Evolutionary conservation across 2,329 filamentous ascomycete species (phyloP).

Genomic region (Hypocrella siamensis): DNA sequence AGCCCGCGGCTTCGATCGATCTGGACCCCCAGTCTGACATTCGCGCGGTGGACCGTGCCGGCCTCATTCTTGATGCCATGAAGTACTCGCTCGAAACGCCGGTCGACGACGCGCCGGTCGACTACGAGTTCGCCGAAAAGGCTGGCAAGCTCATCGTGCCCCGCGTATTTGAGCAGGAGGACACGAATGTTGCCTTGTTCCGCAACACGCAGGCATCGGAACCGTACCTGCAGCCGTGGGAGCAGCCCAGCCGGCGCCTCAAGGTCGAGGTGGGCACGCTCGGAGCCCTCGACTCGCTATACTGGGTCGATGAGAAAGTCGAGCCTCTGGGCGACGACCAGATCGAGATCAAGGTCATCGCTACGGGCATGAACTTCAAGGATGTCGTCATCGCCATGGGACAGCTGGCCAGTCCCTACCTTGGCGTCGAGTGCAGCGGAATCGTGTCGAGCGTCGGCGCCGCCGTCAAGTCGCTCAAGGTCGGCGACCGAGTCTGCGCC

Average conservation of each 20-base stretch:
- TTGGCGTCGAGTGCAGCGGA: conserved; percentile 11
- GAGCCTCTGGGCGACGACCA: conserved; percentile 16
- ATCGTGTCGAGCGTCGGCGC: conserved; percentile 7
- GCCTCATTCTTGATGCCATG: conserved; percentile 15
- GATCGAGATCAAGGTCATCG: conserved; percentile 25
- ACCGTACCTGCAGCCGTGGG: conserved; percentile 21
- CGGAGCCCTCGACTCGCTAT: conserved; percentile 22
- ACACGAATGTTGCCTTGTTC: conserved; percentile 13
- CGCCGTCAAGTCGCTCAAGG: conserved; percentile 3
- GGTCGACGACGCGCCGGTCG: conserved; percentile 8
- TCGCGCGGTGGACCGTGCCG: conserved; percentile 12
- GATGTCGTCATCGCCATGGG: conserved; percentile 11
- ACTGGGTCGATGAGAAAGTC: conserved; percentile 19
- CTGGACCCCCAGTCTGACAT: conserved; percentile 21
- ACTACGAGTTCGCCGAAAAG: conserved; percentile 15
- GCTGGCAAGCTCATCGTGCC: conserved; percentile 14
- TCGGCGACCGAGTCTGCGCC: conserved; percentile 9
- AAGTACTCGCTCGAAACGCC: conserved; percentile 7
- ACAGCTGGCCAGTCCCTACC: conserved; percentile 6
- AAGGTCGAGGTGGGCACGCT: conserved; percentile 23
- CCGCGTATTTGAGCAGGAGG: conserved; percentile 10
- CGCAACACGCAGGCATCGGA: conserved; percentile 10
- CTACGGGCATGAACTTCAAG: conserved; percentile 27
- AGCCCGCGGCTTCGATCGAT: conserved; percentile 29
- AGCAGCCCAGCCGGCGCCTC: conserved; percentile 15